Base-by-base conservation (phyloP, 208 protist genomes). In the Crithidia expoeki region DNA sequence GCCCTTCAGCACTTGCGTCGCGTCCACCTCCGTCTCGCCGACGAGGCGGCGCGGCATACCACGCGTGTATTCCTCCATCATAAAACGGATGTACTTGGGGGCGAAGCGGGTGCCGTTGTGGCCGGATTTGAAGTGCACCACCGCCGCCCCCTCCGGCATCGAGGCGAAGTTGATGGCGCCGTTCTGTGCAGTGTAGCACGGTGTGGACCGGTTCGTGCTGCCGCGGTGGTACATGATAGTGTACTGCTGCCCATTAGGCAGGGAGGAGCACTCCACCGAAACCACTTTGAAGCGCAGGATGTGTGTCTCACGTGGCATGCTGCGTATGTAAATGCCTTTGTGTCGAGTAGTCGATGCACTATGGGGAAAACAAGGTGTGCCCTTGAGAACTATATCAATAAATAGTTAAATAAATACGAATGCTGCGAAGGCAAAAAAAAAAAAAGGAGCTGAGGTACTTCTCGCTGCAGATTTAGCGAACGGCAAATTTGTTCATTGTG, bases 231-330 rank as follows among this genome's bases (percentile, higher is more conserved):
- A 94, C 44, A 79, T 85, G 33, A 94, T 85, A 30, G 83, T 91
- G 76, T 93, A 96, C 78, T 89, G 83, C 72, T 92, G 83, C 4
- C 85, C 88, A 40, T 83, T 69, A 9, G 77, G 72, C 75, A 94
- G 68, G n/a, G 85, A 46, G 9, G 74, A 28, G 63, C 86, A 92
- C 71, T 89, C 78, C 46, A 96, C 52, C 21, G 64, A 79, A 7
- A 93, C 61, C 57, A 93, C 81, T 62, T 91, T 90, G 66, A 96
- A 94, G 50, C 88, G 86, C 30, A 92, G 63, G 78, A 92, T 84
- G 70, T 94, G 81, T 33, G 84, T 76, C 17, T 92, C 84, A 12
- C 71, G 84, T 44, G 80, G 79, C 75, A 85, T 58, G 34, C 17
- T 40, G n/a, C 32, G n/a, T n/a, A n/a, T n/a, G n/a, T n/a, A n/a